Base-by-base conservation (phyloP, 2,329 filamentous ascomycete genomes). In the Hansfordia pulvinata region DNA sequence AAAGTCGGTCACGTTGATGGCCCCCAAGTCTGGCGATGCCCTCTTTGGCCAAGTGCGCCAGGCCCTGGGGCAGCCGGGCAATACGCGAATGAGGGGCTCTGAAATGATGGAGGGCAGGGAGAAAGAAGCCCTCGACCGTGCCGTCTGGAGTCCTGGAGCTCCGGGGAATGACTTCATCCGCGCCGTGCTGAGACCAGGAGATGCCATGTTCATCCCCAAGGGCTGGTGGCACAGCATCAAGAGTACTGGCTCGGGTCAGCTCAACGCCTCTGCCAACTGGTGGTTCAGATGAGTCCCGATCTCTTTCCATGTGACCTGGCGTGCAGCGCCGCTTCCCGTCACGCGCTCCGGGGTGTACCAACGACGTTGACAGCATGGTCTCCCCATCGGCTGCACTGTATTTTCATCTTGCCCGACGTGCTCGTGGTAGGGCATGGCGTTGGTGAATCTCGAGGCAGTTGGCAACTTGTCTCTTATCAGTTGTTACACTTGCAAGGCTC, bases 31-130 rank as follows among this genome's bases (percentile, higher is more conserved):
- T 3, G 90, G 90, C 1, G 55, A 66, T 24, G 50, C 41, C 1
- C 46, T 93, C 3, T 93, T 85, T 46, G 58, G 46, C 8, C 29
- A 50, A 3, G 60, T 72, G 1, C 62, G 64, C 33, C 41, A 39
- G 10, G 35, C 44, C 29, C 46, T 69, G 10, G 49, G 52, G 2
- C 38, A 39, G 20, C 37, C 39, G 3, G 54, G 49, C 3, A 64
- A 49, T 29, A 53, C 62, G 10, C 54, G 58, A 11, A 58, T 94
- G 37, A 65, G 85, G 30, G 80, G 81, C 0, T 64, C 76, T 8
- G 85, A 93, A 46, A 94, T 96, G 86, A 94, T 96, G 85, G 62
- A 75, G 27, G 85, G 85, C 0, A 52, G 56, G 2, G 83, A 93
- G 53, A 73, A 73, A 36, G 50, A 59, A 12, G 56, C 64, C 3